Percentiles rank a stretch among this genome's conserved stretches.
Conservation (phyloP, 768 basidiomycete genomes). For the Lactarius vividus region DNA sequence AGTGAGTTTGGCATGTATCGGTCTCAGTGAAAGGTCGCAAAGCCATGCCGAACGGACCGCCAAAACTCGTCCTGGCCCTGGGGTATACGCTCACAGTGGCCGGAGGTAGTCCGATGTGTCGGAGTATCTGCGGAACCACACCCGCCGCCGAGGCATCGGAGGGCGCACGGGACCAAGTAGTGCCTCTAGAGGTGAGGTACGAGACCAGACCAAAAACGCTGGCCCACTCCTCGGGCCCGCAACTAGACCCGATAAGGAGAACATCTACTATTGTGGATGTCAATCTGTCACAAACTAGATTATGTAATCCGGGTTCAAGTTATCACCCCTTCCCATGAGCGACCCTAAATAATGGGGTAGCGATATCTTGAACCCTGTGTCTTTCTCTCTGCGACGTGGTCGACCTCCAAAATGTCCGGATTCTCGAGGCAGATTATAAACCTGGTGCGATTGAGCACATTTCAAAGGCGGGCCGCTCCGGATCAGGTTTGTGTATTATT, state of each 20-base stretch:
- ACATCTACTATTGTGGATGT: not conserved
- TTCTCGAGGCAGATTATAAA: slow-evolving; percentile 13
- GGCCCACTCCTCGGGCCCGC: not conserved
- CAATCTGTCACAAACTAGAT: not conserved
- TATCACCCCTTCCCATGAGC: not conserved
- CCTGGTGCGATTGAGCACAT: not conserved
- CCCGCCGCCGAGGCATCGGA: not conserved
- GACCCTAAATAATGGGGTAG: not conserved
- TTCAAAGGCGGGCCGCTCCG: slow-evolving; percentile 18
- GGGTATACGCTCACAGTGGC: not conserved
- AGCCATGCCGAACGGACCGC: not conserved
- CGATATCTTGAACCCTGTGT: not conserved
- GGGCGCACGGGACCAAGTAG: not conserved
- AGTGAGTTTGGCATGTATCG: not conserved
- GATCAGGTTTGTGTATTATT: slow-evolving; percentile 23
- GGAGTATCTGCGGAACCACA: not conserved
- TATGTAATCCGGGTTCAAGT: not conserved
- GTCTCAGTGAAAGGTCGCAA: not conserved
- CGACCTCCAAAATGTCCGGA: slow-evolving; percentile 10
- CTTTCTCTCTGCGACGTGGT: not conserved
- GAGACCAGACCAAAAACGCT: not conserved
- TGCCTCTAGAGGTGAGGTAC: no score
- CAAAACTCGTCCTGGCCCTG: not conserved
- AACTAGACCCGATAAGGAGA: not conserved
- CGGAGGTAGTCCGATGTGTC: not conserved